These are phyloP conservation scores for Zymoseptoria pseudotritici DNA, from an alignment of 2,329 filamentous ascomycete genomes.

Conservation along the genomic window DNA sequence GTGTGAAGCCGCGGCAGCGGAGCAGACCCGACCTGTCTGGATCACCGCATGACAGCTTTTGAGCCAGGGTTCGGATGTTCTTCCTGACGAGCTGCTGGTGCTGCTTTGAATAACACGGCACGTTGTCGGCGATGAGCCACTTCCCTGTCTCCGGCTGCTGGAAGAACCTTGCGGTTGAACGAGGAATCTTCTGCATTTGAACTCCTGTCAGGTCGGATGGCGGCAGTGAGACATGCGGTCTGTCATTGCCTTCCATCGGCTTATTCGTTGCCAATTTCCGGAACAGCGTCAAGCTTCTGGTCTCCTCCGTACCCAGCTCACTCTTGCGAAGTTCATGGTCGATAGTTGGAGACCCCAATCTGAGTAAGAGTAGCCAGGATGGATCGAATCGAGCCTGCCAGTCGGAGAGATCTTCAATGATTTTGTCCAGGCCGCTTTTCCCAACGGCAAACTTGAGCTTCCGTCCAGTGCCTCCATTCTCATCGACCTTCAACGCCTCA, in stretches of 20 bases:
- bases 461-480: conserved; percentile 1
- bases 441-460: background rate
- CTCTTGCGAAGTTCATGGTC: background rate
- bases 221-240: background rate
- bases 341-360: conserved; percentile 1
- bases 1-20: background rate
- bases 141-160: background rate
- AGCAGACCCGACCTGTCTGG: background rate
- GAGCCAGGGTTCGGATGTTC: conserved; percentile 1
- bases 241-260: background rate
- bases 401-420: conserved; percentile 26
- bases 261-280: background rate
- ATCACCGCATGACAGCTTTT: conserved; percentile 1
- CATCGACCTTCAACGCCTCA: conserved; percentile 5
- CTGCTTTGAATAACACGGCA: background rate
- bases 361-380: conserved; percentile 31
- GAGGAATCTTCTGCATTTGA: background rate
- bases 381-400: conserved; percentile 30
- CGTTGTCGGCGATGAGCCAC: background rate
- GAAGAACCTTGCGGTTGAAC: background rate
- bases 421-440: background rate
- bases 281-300: background rate
- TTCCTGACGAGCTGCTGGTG: background rate
- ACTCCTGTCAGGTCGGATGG: background rate
- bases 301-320: background rate